These are phyloP conservation scores for Rhododendron simsii DNA, from an alignment of 148 eudicot species.

Conservation along the genomic window DNA sequence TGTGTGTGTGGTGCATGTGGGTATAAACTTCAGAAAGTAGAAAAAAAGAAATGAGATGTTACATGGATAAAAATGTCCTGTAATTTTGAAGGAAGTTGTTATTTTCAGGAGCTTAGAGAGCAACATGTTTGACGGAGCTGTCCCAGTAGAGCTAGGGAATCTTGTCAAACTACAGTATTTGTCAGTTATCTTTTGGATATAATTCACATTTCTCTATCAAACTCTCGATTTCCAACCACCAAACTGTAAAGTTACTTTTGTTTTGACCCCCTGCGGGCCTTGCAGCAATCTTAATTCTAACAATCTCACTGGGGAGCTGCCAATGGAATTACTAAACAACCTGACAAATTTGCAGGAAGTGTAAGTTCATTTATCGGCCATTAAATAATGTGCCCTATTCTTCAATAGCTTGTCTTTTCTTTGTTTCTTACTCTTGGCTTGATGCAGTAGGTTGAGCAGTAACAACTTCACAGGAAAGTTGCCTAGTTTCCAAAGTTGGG, in stretches of 20 bases:
- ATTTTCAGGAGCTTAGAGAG: no score
- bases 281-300: conserved; percentile 48
- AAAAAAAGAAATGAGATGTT: background rate
- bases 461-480: conserved; percentile 27
- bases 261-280: background rate
- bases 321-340: no score
- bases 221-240: background rate
- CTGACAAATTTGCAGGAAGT: no score
- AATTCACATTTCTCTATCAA: background rate
- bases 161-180: no score
- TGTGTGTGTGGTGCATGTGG: background rate
- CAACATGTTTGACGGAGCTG: no score
- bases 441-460: conserved; percentile 24
- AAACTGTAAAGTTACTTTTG: background rate
- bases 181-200: background rate
- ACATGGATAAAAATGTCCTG: background rate
- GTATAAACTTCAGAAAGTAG: background rate
- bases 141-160: no score
- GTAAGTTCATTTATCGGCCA: no score
- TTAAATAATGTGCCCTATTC: no score
- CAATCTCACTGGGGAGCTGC: background rate
- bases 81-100: no score
- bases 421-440: background rate
- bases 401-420: no score
- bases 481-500: no score